Evolutionary conservation across 306 rosid species (phyloP).

Genomic region (Sophora flavescens): DNA sequence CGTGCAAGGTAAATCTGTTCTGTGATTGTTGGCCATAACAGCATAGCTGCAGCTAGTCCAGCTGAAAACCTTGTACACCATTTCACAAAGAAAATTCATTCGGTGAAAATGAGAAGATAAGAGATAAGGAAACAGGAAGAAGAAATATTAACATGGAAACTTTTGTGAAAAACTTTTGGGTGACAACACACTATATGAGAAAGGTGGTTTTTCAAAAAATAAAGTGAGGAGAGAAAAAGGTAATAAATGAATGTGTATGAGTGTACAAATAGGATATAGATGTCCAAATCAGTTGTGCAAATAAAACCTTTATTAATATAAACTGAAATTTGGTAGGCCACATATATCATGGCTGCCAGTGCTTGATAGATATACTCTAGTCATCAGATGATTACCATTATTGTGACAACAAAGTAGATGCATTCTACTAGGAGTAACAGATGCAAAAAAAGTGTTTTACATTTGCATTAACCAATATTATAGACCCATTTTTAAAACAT

Average conservation of each 20-base stretch:
- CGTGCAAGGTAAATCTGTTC: constrained; percentile 43
- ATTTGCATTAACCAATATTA: constrained; percentile 5
- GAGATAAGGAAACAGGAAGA: too few relatives aligned
- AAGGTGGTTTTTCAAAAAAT: too few relatives aligned
- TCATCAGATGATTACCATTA: constrained; percentile 17
- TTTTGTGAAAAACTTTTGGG: too few relatives aligned
- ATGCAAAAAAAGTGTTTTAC: background rate
- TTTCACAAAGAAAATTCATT: too few relatives aligned
- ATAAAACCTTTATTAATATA: background rate
- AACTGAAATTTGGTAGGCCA: background rate
- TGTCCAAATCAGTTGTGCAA: too few relatives aligned
- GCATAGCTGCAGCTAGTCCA: constrained; percentile 53
- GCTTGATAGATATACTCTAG: background rate
- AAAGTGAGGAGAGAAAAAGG: too few relatives aligned
- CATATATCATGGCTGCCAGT: background rate
- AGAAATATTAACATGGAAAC: background rate
- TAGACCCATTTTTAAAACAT: background rate
- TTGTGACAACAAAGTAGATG: background rate
- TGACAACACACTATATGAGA: too few relatives aligned
- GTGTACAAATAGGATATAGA: too few relatives aligned
- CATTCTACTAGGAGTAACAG: background rate
- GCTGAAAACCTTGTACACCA: constrained; percentile 63
- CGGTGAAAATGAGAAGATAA: too few relatives aligned
- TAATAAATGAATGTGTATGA: too few relatives aligned
- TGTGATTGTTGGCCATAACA: constrained; percentile 52